phyloP scores from a whole-genome alignment of 1,284 basidiomycete genomes.

The Ustilago nuda region DNA sequence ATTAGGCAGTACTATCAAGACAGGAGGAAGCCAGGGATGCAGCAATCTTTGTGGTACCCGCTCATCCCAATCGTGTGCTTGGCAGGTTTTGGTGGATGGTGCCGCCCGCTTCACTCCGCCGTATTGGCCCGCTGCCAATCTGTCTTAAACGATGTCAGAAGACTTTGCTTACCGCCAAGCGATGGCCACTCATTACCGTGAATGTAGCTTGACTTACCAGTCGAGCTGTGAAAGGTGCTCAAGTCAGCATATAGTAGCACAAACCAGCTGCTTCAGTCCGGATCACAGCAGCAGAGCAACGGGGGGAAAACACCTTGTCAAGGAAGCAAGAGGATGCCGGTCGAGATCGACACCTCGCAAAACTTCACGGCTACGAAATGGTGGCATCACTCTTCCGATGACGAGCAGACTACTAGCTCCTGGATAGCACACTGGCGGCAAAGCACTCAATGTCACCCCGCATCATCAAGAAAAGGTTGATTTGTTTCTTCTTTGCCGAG shows the following conservation, averaged over 20 bases:
- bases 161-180: too few species aligned
- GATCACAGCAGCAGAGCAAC: background rate
- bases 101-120: background rate
- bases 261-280: too few species aligned
- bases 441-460: conserved; percentile 22
- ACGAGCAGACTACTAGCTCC: conserved; percentile 2
- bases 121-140: too few species aligned
- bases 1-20: conserved; percentile 26
- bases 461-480: background rate
- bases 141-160: too few species aligned
- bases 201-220: too few species aligned
- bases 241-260: too few species aligned
- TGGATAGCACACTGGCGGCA: background rate
- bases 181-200: too few species aligned
- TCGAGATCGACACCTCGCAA: background rate
- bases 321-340: background rate
- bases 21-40: too few species aligned
- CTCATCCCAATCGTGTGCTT: conserved; percentile 2
- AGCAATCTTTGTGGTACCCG: background rate
- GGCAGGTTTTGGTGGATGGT: background rate
- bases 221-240: too few species aligned
- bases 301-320: background rate
- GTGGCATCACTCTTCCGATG: conserved; percentile 13
- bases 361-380: background rate
- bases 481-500: conserved; percentile 13